These are phyloP conservation scores for Cyclotella kingstonii DNA, from an alignment of 108 stramenopile species.

Conservation along the genomic window DNA sequence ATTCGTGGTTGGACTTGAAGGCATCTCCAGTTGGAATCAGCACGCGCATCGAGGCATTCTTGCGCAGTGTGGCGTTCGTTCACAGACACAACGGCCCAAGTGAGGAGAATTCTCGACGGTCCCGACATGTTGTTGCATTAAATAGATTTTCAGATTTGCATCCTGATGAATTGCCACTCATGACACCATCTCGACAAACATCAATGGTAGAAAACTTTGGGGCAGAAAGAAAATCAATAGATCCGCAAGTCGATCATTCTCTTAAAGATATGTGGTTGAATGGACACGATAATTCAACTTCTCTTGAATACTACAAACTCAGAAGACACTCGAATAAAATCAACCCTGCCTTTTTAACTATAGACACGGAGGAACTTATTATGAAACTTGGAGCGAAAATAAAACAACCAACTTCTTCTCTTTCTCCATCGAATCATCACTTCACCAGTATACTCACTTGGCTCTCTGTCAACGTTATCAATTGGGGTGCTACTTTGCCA, in stretches of 20 bases:
- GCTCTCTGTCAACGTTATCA: background rate
- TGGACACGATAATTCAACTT: background rate
- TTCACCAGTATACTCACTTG: background rate
- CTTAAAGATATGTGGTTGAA: background rate
- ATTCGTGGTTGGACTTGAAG: background rate
- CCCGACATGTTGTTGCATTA: constrained; percentile 24
- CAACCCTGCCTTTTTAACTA: constrained; percentile 4
- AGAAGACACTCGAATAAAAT: background rate
- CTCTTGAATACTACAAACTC: background rate
- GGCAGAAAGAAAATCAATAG: background rate
- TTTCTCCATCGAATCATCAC: too few relatives aligned
- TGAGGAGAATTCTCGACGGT: background rate
- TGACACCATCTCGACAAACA: background rate
- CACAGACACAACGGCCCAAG: constrained; percentile 26
- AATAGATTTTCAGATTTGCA: constrained; percentile 42
- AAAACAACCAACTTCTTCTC: background rate
- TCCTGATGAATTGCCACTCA: constrained; percentile 21
- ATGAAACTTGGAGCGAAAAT: constrained; percentile 13
- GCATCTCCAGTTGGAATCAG: background rate
- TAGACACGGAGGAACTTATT: constrained; percentile 18
- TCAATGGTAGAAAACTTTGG: background rate
- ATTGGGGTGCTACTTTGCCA: background rate
- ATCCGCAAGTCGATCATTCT: background rate
- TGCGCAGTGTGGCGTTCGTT: constrained; percentile 24
- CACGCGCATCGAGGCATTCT: constrained; percentile 20